Evolutionary conservation across 1,139 yeast genomes (phyloP).

Genomic region (Geotrichum phurueaensis): DNA sequence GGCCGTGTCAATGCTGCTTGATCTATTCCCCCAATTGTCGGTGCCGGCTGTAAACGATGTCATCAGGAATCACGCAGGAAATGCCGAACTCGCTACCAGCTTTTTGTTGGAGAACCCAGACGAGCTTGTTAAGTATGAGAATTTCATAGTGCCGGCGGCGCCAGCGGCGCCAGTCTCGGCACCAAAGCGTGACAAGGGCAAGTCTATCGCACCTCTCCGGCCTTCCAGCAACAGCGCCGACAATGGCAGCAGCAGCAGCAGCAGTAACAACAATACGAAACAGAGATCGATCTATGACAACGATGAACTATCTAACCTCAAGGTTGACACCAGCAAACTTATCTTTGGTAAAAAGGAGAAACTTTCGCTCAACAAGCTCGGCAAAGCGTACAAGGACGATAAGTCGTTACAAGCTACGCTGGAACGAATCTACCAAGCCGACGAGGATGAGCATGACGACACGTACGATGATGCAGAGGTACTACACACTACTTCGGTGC

Average conservation of each 20-base stretch:
- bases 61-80: slow-evolving; percentile 44
- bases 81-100: slow-evolving; percentile 57
- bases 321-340: slow-evolving; percentile 23
- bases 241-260: slow-evolving; percentile 8
- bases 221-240: slow-evolving; percentile 8
- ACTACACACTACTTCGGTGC: slow-evolving; percentile 30
- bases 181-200: slow-evolving; percentile 20
- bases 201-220: slow-evolving; percentile 13
- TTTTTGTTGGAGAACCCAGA: slow-evolving; percentile 57
- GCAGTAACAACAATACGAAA: background rate
- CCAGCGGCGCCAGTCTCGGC: slow-evolving; percentile 8
- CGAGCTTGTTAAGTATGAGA: slow-evolving; percentile 28
- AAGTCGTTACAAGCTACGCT: slow-evolving; percentile 60
- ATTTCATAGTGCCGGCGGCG: slow-evolving; percentile 22
- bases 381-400: slow-evolving; percentile 19
- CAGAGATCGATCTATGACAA: slow-evolving; percentile 32
- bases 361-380: slow-evolving; percentile 11
- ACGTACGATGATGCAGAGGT: slow-evolving; percentile 72
- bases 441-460: slow-evolving; percentile 78
- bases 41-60: slow-evolving; percentile 26
- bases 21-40: slow-evolving; percentile 31
- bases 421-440: slow-evolving; percentile 59
- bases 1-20: slow-evolving; percentile 21
- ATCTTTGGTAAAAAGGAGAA: slow-evolving; percentile 32
- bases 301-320: slow-evolving; percentile 34